Evolutionary conservation across 116 monocot species (phyloP), one percentile per base, ranked within the genome.

Genomic region (Cymodocea nodosa): DNA sequence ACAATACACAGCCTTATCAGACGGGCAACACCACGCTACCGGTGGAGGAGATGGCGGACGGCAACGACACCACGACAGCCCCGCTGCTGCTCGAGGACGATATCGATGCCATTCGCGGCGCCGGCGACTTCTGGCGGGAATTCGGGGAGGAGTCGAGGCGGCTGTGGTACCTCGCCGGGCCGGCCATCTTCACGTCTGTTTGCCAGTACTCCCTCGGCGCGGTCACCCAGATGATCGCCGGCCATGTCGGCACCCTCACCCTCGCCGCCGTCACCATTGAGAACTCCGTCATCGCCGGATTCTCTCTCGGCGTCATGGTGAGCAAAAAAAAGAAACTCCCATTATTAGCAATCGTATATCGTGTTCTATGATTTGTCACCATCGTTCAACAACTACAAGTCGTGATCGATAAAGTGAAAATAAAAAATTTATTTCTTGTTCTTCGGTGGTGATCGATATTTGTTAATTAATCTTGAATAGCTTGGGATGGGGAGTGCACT

Each of bases 401-500:
- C 2, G 30, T 30, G 30, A 30, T 30, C 2, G 30, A 1, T 30
- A 3, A 1, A 1, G 30, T 30, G n/a, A n/a, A n/a, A n/a, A n/a
- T n/a, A n/a, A n/a, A 9, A 9, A 39, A 6, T 39, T 39, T 4
- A 39, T 39, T 39, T 4, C 39, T 39, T 39, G 9, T 39, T 39
- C 4, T 2, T 6, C 6, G 6, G 39, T 9, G 9, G 39, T 39
- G 15, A 5, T 35, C n/a, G n/a, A 25, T 10, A 60, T 79, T 87
- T 63, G 0, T 61, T 72, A 13, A 80, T 74, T 76, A 84, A 81
- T 19, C 4, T 0, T 12, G 12, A 17, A 44, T 51, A 51, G 52
- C 16, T 84, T 40, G 88, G 88, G 16, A 88, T 88, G 88, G 84
- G 79, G 11, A 84, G 85, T 54, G 89, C 89, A 10, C 68, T 85